Evolutionary conservation across 805 yeast genomes (phyloP), one percentile per base, ranked within the genome.

Genomic region (Pichia thaimueangensis): DNA sequence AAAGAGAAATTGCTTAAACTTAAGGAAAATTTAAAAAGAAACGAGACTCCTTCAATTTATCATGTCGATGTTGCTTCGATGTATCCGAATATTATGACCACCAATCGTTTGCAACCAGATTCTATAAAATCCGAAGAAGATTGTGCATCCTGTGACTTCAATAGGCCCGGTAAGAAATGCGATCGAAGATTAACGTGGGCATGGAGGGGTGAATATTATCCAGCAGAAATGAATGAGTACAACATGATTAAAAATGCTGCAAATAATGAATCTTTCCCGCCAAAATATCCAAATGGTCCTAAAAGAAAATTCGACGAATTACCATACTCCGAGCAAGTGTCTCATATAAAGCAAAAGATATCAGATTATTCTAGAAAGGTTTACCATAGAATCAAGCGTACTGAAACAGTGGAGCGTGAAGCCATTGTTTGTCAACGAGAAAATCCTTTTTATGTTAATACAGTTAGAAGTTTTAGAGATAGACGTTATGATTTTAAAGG

Each of bases 21-120:
- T 39, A 79, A 76, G 47, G 59, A 68, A 1, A 71, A 71, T 30
- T 89, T 91, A 1, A 69, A 69, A 29, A 70, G 97, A 51, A 59
- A 61, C 11, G 97, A 93, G 54, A 67, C 68, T 10, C 99, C 99
- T 0, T 68, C 86, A 36, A 93, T 93, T 49, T 93, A 94, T 55
- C 99, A 93, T 58, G 96, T 94, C 29, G 99, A 93, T 68, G 99
- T 93, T 39, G 97, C 99, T 1, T 93, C 98, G 1, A 93, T 93
- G 99, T 93, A 93, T 58, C 99, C 99, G 6, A 93, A 93, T 58
- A 93, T 93, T 59, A 93, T 93, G 97, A 87, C 96, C 6, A 85
- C 97, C 0, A 93, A 93, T 64, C 78, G 99, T 58, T 70, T 93
- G 41, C 99, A 93, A 60, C 99, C 99, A 0, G 99, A 93, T 63